Evolutionary conservation across 228 moss, liverwort and hornwort genomes (phyloP).

Genomic region (Sphagnum magellanicum): DNA sequence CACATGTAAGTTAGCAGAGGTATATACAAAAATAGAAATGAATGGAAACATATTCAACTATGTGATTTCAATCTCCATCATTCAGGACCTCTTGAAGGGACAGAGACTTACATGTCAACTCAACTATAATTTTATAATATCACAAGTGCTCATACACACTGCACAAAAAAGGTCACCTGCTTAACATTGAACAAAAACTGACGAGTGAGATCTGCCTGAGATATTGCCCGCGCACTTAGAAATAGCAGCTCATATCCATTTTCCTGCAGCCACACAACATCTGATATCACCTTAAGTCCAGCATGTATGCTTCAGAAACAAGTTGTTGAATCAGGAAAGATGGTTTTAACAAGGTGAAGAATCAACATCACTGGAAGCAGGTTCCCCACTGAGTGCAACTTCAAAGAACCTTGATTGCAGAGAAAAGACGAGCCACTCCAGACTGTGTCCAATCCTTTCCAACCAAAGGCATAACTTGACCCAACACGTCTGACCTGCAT

Average conservation of each 20-base stretch:
- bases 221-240: conserved; percentile 9
- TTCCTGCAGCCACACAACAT: conserved; percentile 5
- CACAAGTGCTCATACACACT: too few species aligned
- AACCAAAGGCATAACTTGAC: conserved; percentile 58
- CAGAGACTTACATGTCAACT: too few species aligned
- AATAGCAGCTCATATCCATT: conserved; percentile 10
- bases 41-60: too few species aligned
- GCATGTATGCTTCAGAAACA: too few species aligned
- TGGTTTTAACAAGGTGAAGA: too few species aligned
- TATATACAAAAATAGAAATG: neutral
- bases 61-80: too few species aligned
- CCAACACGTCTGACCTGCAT: conserved; percentile 56
- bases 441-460: conserved; percentile 69
- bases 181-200: conserved; percentile 9
- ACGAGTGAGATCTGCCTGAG: conserved; percentile 8
- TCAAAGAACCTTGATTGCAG: conserved; percentile 49
- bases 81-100: too few species aligned
- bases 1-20: neutral
- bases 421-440: conserved; percentile 56
- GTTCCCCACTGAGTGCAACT: neutral
- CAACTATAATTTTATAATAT: too few species aligned
- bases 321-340: too few species aligned
- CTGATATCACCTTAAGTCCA: neutral
- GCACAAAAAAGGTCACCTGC: neutral
- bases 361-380: neutral